Evolutionary conservation across 176 grass and related monocot genomes (phyloP).

Genomic region (Poa pratensis): DNA sequence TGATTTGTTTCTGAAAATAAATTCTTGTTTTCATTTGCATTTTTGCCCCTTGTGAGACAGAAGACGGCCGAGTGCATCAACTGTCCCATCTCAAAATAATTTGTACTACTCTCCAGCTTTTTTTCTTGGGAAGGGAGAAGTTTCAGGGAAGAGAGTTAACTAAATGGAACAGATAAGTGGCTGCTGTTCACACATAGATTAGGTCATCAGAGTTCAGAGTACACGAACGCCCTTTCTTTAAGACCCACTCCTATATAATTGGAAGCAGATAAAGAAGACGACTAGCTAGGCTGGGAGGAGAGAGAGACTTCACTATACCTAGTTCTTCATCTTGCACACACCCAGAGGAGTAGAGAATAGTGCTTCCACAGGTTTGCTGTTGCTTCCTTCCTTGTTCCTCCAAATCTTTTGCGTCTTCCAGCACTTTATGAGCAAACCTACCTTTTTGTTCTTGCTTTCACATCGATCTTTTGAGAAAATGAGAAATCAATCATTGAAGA

Average conservation of each 20-base stretch:
- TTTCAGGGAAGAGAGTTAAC: background rate
- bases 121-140: slow-evolving; percentile 39
- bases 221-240: slow-evolving; percentile 34
- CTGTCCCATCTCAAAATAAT: slow-evolving; percentile 32
- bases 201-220: slow-evolving; percentile 46
- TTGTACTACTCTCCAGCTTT: background rate
- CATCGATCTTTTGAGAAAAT: slow-evolving; percentile 5
- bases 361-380: slow-evolving; percentile 41
- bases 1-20: background rate
- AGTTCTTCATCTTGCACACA: slow-evolving; percentile 42
- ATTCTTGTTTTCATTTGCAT: slow-evolving; percentile 11
- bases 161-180: slow-evolving; percentile 11
- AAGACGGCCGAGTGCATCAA: slow-evolving; percentile 4
- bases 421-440: slow-evolving; percentile 27
- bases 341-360: background rate
- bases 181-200: slow-evolving; percentile 68
- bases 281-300: background rate
- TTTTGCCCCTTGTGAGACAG: background rate
- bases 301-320: slow-evolving; percentile 1
- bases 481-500: slow-evolving; percentile 12
- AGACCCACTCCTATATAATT: slow-evolving; percentile 41
- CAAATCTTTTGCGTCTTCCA: slow-evolving; percentile 22
- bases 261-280: slow-evolving; percentile 24
- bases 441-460: slow-evolving; percentile 48
- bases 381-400: slow-evolving; percentile 32